phyloP scores from a whole-genome alignment of 1,139 yeast genomes.

The Arxiozyma heterogenica region DNA sequence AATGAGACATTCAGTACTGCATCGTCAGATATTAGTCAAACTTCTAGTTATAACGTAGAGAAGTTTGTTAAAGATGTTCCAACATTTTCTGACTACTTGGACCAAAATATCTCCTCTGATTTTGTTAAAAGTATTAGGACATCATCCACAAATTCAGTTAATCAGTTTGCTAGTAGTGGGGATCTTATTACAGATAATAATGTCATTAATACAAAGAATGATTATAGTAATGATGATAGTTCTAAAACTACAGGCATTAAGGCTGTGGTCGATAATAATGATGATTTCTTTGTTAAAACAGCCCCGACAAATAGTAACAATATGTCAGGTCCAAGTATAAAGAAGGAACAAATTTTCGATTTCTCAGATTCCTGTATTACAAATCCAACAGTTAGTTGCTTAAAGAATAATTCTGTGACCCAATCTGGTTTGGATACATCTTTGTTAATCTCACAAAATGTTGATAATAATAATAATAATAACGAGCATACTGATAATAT shows the following conservation, averaged over 20 bases:
- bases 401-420: background rate
- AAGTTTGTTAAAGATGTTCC: slow-evolving; percentile 4
- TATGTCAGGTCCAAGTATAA: slow-evolving; percentile 4
- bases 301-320: background rate
- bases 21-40: background rate
- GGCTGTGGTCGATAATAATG: background rate
- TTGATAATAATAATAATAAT: background rate
- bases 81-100: background rate
- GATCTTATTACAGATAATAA: background rate
- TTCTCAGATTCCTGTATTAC: background rate
- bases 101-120: background rate
- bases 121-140: background rate
- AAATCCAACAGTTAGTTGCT: background rate
- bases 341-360: slow-evolving; percentile 3
- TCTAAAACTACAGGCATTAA: background rate
- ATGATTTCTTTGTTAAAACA: slow-evolving; percentile 4
- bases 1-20: background rate
- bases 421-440: background rate
- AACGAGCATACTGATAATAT: background rate
- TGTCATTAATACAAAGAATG: background rate
- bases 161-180: background rate
- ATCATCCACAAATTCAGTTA: background rate
- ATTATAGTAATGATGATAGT: background rate
- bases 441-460: background rate
- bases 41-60: slow-evolving; percentile 3